phyloP scores from a whole-genome alignment of 257 asterid species.

The Plantago ovata region DNA sequence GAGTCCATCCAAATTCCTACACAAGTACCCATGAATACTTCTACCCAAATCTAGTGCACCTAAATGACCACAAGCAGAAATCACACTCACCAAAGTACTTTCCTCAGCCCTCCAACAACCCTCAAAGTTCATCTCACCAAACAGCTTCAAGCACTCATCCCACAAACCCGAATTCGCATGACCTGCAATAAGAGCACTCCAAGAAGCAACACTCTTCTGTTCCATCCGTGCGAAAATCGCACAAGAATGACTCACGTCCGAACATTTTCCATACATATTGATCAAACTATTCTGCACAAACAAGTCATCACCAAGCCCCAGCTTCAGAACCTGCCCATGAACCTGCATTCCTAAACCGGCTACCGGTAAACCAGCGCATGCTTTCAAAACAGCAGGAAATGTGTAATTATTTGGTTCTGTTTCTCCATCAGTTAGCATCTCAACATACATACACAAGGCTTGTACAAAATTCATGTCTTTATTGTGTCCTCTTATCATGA shows the following conservation, averaged over 20 bases:
- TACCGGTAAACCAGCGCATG: slow-evolving; percentile 39
- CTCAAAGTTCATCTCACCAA: slow-evolving; percentile 40
- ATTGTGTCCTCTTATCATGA: slow-evolving; percentile 57
- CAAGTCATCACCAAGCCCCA: slow-evolving; percentile 53
- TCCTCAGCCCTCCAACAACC: slow-evolving; percentile 67
- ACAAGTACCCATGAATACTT: slow-evolving; percentile 50
- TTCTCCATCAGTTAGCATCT: slow-evolving; percentile 60
- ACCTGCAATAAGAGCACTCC: slow-evolving; percentile 78
- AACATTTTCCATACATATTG: slow-evolving; percentile 75
- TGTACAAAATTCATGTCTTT: slow-evolving; percentile 42
- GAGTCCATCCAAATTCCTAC: slow-evolving; percentile 56
- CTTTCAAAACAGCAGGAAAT: slow-evolving; percentile 61
- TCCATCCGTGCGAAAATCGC: slow-evolving; percentile 49
- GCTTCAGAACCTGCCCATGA: slow-evolving; percentile 62
- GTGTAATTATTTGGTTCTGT: slow-evolving; percentile 61
- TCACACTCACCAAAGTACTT: slow-evolving; percentile 65
- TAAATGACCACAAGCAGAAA: slow-evolving; percentile 69
- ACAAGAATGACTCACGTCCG: slow-evolving; percentile 32
- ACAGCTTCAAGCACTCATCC: slow-evolving; percentile 56
- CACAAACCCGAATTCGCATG: slow-evolving; percentile 56
- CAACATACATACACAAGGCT: slow-evolving; percentile 42
- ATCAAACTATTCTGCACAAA: slow-evolving; percentile 70
- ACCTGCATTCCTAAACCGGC: slow-evolving; percentile 50
- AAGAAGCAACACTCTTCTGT: slow-evolving; percentile 62
- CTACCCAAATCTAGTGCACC: slow-evolving; percentile 55